phyloP scores from a whole-genome alignment of 1,284 basidiomycete species.

The Irpex lacteus region DNA sequence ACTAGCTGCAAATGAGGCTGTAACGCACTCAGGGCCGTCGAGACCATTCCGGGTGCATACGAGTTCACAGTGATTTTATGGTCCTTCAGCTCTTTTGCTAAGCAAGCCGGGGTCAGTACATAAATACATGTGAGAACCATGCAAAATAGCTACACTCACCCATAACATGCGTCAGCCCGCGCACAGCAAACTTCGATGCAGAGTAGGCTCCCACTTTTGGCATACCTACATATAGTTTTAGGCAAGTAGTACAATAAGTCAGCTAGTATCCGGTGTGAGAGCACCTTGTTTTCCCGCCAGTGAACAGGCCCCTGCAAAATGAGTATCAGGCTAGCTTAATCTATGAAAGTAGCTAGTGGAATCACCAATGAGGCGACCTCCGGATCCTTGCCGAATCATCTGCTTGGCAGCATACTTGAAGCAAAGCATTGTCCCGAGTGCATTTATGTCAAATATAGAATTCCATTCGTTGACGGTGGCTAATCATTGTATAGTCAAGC shows the following conservation, averaged over 20 bases:
- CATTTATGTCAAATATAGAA: conserved; percentile 23
- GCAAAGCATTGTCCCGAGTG: conserved; percentile 27
- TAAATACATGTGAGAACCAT: neutral
- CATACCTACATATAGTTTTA: neutral
- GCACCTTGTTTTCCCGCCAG: neutral
- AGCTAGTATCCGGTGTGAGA: neutral
- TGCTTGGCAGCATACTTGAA: conserved; percentile 30
- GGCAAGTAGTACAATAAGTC: too few relatives aligned
- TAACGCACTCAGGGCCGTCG: neutral
- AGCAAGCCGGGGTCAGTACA: neutral
- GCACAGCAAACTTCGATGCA: conserved; percentile 41
- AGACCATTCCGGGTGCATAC: conserved; percentile 5
- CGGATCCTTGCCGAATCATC: conserved; percentile 29
- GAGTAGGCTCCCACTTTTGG: conserved; percentile 24
- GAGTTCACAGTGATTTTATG: conserved; percentile 9
- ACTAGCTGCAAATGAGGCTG: neutral
- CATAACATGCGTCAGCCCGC: conserved; percentile 30
- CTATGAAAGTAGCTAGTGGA: neutral
- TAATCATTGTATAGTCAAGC: neutral
- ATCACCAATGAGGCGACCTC: conserved; percentile 27
- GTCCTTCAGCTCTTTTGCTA: conserved; percentile 2
- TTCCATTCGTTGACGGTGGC: conserved; percentile 1
- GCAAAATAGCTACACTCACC: neutral
- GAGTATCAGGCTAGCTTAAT: neutral
- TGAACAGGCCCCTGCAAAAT: neutral